Conservation (phyloP, 1,139 yeast genomes). For the Suhomyces chickasaworum region DNA sequence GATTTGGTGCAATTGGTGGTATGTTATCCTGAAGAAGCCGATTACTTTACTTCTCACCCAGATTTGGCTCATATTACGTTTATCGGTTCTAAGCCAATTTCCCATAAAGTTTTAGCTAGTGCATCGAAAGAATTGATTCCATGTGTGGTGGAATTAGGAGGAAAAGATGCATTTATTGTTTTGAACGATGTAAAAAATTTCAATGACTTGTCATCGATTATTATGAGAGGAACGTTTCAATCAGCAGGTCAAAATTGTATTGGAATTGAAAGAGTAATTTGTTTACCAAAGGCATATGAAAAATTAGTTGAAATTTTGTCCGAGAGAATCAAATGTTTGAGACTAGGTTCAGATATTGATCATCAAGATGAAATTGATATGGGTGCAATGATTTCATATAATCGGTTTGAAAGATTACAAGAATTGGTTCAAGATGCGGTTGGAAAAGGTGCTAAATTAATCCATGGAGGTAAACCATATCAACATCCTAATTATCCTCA, state of each 20-base stretch:
- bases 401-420: constrained; percentile 69
- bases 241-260: constrained; percentile 97
- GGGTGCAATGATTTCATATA: constrained; percentile 91
- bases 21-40: constrained; percentile 83
- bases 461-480: constrained; percentile 78
- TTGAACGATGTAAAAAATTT: constrained; percentile 68
- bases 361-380: constrained; percentile 86
- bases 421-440: constrained; percentile 73
- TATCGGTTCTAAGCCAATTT: constrained; percentile 93
- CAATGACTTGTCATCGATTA: constrained; percentile 69
- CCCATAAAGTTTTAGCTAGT: constrained; percentile 78
- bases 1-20: constrained; percentile 80
- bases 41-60: constrained; percentile 79
- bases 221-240: constrained; percentile 94
- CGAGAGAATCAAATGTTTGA: constrained; percentile 57
- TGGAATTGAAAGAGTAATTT: constrained; percentile 92
- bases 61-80: constrained; percentile 86
- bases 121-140: constrained; percentile 88
- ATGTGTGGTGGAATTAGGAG: constrained; percentile 93
- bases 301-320: constrained; percentile 57
- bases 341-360: constrained; percentile 90
- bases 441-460: constrained; percentile 71
- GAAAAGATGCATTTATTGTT: constrained; percentile 88
- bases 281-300: constrained; percentile 67
- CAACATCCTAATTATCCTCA: constrained; percentile 21